These are phyloP conservation scores for Cubamyces lactineus DNA, from an alignment of 768 basidiomycete species.

Conservation along the genomic window DNA sequence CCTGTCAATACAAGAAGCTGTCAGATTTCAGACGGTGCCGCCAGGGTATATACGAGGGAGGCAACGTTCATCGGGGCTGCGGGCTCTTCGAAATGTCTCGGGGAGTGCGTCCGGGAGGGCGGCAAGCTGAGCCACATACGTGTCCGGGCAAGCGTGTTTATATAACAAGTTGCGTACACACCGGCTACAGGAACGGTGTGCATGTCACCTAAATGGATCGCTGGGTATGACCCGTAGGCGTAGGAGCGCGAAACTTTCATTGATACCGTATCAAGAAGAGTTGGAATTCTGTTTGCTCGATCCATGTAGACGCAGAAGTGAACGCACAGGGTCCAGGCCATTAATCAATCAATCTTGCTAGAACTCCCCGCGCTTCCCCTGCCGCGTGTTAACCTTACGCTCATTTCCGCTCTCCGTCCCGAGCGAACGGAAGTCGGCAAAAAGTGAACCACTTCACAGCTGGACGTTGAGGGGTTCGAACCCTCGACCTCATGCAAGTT, in stretches of 20 bases:
- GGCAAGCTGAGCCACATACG: neutral
- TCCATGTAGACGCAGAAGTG: conserved; percentile 9
- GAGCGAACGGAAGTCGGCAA: neutral
- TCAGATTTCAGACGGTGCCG: conserved; percentile 17
- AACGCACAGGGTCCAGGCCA: conserved; percentile 24
- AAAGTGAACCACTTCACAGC: neutral
- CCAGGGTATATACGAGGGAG: conserved; percentile 3
- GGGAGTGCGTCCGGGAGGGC: conserved; percentile 1
- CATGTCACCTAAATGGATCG: conserved; percentile 10
- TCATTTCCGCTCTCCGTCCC: neutral
- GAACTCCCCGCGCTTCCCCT: conserved; percentile 20
- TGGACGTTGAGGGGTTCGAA: conserved; percentile 31
- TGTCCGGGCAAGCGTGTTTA: neutral
- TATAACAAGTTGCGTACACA: neutral
- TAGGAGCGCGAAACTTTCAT: conserved; percentile 16
- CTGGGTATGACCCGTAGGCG: conserved; percentile 2
- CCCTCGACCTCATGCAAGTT: conserved; percentile 28
- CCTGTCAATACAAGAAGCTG: conserved; percentile 24
- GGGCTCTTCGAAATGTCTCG: conserved; percentile 4
- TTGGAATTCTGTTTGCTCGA: conserved; percentile 25
- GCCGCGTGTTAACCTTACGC: conserved; percentile 15
- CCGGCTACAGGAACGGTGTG: neutral
- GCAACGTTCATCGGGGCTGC: conserved; percentile 16
- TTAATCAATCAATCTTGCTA: conserved; percentile 34
- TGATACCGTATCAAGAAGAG: conserved; percentile 18